A percentile compares a stretch with the other conserved stretches of the same genome.
phyloP scores from a whole-genome alignment of 139 green algal species.

The Chlamydomonas asymmetrica region DNA sequence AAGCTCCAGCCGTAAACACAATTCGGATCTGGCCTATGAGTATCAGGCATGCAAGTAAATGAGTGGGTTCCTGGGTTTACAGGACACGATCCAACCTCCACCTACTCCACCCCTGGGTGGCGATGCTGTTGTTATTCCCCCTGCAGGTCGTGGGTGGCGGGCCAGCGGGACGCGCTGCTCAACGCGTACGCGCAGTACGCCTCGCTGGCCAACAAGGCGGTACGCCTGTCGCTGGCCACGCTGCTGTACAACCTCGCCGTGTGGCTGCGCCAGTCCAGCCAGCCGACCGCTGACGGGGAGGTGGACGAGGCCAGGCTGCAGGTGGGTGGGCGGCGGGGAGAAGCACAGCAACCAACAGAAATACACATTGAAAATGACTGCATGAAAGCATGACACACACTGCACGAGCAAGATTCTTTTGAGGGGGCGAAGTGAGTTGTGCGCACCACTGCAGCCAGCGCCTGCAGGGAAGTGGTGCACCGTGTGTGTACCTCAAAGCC shows the following conservation, averaged over 20 bases:
- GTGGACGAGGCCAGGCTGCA: slow-evolving; percentile 43
- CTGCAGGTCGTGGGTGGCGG: no score
- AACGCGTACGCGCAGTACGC: background rate
- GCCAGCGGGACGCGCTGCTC: background rate
- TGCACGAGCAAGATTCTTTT: no score
- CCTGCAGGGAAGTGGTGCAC: no score
- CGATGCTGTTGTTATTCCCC: no score
- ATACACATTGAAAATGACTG: background rate
- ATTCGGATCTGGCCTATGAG: no score
- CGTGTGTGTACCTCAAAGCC: no score
- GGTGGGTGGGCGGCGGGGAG: slow-evolving; percentile 17
- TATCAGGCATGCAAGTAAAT: no score
- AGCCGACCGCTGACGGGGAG: slow-evolving; percentile 16
- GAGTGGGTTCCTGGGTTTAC: no score
- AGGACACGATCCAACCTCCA: no score
- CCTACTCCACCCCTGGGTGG: background rate
- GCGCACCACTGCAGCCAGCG: background rate
- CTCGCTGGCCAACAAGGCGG: slow-evolving; percentile 46
- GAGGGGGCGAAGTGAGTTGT: no score
- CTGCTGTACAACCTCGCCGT: slow-evolving; percentile 70
- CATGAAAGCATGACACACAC: no score
- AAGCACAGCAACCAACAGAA: background rate
- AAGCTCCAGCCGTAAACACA: no score
- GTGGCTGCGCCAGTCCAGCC: background rate
- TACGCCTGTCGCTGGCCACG: slow-evolving; percentile 62